Evolutionary conservation across 805 yeast species (phyloP).

Genomic region (Candida koratica): DNA sequence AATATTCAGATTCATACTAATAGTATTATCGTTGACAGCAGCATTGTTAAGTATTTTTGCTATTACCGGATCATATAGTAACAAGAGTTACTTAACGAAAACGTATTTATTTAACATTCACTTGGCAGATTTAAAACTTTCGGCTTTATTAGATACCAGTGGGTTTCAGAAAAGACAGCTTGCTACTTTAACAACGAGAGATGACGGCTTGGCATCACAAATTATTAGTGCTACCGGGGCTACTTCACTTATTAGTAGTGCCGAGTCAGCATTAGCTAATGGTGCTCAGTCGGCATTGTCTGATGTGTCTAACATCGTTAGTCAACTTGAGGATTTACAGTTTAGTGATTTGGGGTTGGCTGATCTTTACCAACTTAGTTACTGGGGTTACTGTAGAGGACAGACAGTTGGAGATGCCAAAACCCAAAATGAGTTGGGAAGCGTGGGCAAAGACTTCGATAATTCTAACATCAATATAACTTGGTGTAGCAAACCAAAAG

Average conservation of each 20-base stretch:
- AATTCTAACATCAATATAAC: conserved; percentile 34
- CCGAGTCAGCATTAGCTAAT: too few relatives aligned
- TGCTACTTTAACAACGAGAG: conserved; percentile 10
- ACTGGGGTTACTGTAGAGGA: conserved; percentile 45
- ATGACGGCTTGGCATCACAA: conserved; percentile 15
- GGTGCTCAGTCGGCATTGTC: conserved; percentile 7
- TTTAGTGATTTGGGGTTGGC: conserved; percentile 37
- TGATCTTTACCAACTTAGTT: conserved; percentile 37
- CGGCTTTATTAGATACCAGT: conserved; percentile 23
- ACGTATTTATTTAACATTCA: conserved; percentile 37
- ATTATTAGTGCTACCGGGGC: conserved; percentile 14
- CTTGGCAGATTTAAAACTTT: conserved; percentile 29
- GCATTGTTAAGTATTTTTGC: conserved; percentile 34
- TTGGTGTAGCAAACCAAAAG: conserved; percentile 52
- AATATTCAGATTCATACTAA: conserved; percentile 30
- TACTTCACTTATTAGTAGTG: conserved; percentile 3
- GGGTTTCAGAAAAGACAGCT: conserved; percentile 13
- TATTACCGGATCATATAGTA: conserved; percentile 36
- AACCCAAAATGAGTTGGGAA: conserved; percentile 8
- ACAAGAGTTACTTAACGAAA: conserved; percentile 29
- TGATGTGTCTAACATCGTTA: conserved; percentile 9
- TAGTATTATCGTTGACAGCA: conserved; percentile 31
- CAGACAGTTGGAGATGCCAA: conserved; percentile 7
- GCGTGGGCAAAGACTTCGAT: conserved; percentile 19
- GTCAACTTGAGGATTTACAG: conserved; percentile 15